Evolutionary conservation across 2,329 filamentous ascomycete genomes (phyloP).

Genomic region (Tolypocladium cylindrosporum): DNA sequence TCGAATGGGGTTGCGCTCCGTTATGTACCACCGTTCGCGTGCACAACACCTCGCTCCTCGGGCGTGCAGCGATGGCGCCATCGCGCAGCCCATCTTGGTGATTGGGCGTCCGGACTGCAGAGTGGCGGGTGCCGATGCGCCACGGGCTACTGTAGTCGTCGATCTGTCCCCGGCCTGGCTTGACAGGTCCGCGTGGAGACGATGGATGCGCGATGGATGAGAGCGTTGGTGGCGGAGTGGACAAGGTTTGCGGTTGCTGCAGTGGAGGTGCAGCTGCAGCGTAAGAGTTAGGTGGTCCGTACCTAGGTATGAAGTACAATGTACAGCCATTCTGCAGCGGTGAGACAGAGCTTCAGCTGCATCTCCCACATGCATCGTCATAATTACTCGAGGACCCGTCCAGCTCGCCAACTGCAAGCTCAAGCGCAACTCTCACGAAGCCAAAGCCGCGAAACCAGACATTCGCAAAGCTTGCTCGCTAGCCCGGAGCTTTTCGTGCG

Average conservation of each 20-base stretch:
- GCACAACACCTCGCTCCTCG: too few species aligned
- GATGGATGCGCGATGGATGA: neutral
- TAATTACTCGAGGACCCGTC: neutral
- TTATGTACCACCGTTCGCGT: neutral
- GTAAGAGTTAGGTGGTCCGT: too few species aligned
- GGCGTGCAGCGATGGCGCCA: neutral
- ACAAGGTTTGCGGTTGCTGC: neutral
- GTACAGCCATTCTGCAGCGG: neutral
- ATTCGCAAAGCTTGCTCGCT: neutral
- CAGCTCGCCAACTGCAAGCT: neutral
- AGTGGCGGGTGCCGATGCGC: neutral
- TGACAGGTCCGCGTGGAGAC: neutral
- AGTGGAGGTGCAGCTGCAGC: neutral
- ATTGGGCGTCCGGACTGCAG: neutral
- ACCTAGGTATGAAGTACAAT: too few species aligned
- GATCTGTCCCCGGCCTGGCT: neutral
- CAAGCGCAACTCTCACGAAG: neutral
- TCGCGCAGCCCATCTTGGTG: neutral
- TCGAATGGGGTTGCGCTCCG: neutral
- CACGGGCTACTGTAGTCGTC: neutral
- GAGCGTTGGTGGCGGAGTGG: neutral
- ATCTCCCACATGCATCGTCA: neutral
- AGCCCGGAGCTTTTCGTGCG: neutral
- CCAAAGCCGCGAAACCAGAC: too few species aligned
- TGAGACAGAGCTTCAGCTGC: neutral